Evolutionary conservation across 257 asterid genomes (phyloP).

Genomic region (Solanum ossicruentum): DNA sequence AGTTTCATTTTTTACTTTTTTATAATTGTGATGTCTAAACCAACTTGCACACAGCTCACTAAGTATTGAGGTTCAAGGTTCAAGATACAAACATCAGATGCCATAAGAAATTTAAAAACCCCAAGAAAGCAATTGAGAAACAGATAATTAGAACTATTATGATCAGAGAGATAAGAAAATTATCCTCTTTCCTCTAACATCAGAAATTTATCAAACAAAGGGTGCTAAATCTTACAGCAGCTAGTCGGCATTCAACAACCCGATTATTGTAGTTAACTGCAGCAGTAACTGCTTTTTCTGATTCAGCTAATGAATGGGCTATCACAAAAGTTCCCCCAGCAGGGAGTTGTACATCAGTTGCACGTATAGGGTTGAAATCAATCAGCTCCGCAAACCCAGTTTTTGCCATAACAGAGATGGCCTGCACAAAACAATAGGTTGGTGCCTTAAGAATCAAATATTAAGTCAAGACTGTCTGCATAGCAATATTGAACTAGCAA

Average conservation of each 20-base stretch:
- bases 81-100: background rate
- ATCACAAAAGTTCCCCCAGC: slow-evolving; percentile 76
- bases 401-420: slow-evolving; percentile 91
- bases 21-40: background rate
- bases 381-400: slow-evolving; percentile 90
- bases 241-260: slow-evolving; percentile 89
- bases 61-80: background rate
- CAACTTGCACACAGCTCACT: background rate
- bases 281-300: slow-evolving; percentile 92
- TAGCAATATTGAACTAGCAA: background rate
- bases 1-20: background rate
- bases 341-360: slow-evolving; percentile 90
- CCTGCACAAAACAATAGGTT: slow-evolving; percentile 17
- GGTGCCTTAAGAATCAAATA: background rate
- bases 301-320: slow-evolving; percentile 88
- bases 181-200: background rate
- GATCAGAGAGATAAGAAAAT: background rate
- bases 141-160: background rate
- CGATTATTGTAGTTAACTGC: slow-evolving; percentile 92
- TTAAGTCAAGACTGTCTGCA: background rate
- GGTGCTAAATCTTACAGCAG: slow-evolving; percentile 53
- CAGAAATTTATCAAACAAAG: background rate
- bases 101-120: background rate
- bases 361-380: slow-evolving; percentile 86
- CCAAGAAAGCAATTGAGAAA: background rate